Evolutionary conservation across 768 basidiomycete genomes (phyloP).

Genomic region (Pleurotus tuoliensis): DNA sequence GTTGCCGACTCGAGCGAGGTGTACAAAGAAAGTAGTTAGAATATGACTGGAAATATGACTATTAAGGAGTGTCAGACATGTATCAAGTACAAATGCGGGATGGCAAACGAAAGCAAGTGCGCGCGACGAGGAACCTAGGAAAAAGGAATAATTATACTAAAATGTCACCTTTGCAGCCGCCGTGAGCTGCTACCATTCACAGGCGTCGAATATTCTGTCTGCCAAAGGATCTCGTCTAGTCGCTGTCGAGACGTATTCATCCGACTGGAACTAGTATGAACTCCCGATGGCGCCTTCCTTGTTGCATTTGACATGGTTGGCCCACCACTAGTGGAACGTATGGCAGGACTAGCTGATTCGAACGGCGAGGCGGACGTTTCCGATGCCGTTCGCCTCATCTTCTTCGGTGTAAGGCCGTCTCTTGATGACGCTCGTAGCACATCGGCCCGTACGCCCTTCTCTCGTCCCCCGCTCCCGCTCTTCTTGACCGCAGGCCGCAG

Average conservation of each 20-base stretch:
- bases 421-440: conserved; percentile 10
- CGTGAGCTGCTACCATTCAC: conserved; percentile 8
- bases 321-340: conserved; percentile 3
- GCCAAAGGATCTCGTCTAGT: conserved; percentile 65
- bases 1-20: no score
- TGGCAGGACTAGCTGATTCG: conserved; percentile 9
- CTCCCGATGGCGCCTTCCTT: conserved; percentile 10
- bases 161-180: conserved; percentile 4
- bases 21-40: neutral
- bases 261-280: conserved; percentile 19
- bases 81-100: conserved; percentile 15
- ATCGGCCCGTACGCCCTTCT: conserved; percentile 11
- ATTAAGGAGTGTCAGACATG: neutral
- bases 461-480: conserved; percentile 17
- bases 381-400: conserved; percentile 64
- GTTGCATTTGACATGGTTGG: neutral
- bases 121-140: conserved; percentile 2
- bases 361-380: conserved; percentile 45
- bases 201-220: conserved; percentile 17
- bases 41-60: neutral
- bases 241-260: conserved; percentile 45
- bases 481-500: conserved; percentile 46
- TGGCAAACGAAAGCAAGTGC: conserved; percentile 10
- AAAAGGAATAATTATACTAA: conserved; percentile 12
- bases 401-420: conserved; percentile 53